Evolutionary conservation across 768 basidiomycete species (phyloP).

Genomic region (Psilocybe azurescens): DNA sequence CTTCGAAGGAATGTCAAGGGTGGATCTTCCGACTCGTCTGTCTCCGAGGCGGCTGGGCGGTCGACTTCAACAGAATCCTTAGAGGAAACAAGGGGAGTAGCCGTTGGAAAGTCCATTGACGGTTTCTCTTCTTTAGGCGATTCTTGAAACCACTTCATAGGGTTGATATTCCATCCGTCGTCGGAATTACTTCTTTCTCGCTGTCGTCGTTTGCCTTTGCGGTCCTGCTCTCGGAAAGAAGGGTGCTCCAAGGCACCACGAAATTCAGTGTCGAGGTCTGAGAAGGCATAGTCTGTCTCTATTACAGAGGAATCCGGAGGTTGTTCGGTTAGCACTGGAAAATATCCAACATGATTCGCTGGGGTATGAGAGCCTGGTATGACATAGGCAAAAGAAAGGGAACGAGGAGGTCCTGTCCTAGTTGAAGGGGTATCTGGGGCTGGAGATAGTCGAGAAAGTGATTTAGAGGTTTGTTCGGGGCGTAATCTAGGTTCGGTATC

Average conservation of each 20-base stretch:
- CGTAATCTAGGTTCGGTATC: slow-evolving; percentile 13
- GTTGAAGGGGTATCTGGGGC: slow-evolving; percentile 59
- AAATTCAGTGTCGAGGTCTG: slow-evolving; percentile 50
- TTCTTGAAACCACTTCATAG: slow-evolving; percentile 59
- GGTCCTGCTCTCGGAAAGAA: slow-evolving; percentile 46
- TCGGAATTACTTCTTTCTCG: slow-evolving; percentile 43
- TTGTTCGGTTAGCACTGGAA: slow-evolving; percentile 30
- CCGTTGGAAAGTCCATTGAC: slow-evolving; percentile 35
- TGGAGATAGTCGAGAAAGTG: slow-evolving; percentile 26
- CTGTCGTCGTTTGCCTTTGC: slow-evolving; percentile 46
- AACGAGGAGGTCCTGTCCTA: slow-evolving; percentile 77
- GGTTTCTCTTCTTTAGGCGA: slow-evolving; percentile 53
- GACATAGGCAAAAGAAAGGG: slow-evolving; percentile 69
- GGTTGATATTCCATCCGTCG: slow-evolving; percentile 52
- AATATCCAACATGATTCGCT: slow-evolving; percentile 3
- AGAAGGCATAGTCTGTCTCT: slow-evolving; percentile 41
- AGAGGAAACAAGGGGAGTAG: slow-evolving; percentile 10
- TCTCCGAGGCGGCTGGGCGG: slow-evolving; percentile 13
- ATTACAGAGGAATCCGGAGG: slow-evolving; percentile 32
- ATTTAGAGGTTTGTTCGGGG: slow-evolving; percentile 21
- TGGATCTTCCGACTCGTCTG: slow-evolving; percentile 15
- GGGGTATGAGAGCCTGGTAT: slow-evolving; percentile 46
- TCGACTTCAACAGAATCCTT: slow-evolving; percentile 10
- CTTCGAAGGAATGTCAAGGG: slow-evolving; percentile 12
- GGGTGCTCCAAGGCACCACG: slow-evolving; percentile 64